Evolutionary conservation across 2,329 filamentous ascomycete genomes (phyloP), one percentile per base, ranked within the genome.

Genomic region (Cladosporium colombiae): DNA sequence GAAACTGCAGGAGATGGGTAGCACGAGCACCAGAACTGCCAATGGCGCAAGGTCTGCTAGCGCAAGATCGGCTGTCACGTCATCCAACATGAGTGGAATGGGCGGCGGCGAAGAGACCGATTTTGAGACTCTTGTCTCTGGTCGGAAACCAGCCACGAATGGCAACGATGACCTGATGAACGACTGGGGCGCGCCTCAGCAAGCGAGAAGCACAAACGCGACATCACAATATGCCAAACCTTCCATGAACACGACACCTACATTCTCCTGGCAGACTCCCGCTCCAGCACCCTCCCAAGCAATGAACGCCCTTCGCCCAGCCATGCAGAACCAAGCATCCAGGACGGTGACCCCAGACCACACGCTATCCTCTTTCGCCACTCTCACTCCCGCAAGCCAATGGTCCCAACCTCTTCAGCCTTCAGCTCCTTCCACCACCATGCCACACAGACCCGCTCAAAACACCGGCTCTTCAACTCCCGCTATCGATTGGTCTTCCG

Each of bases 71-170:
- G 87, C 87, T n/a, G 85, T 73, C 6, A 70, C 74, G 21, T 67
- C 68, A 29, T 68, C 84, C n/a, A 88, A 86, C 4, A 59, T 37
- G 11, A 27, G 37, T 14, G 88, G 88, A 29, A 70, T 81, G 50
- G 85, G 81, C 2, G 84, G 78, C n/a, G 81, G 81, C n/a, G 83
- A 81, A 14, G 84, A 90, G 58, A 86, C 90, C 66, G 92, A 96
- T 74, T 99, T 98, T 74, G 93, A 97, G 76, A 87, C 87, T 1
- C 86, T 99, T 2, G 93, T 99, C 61, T 92, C 96, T 73, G 94
- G 94, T 10, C 87, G 86, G 65, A 81, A 83, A n/a, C 71, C 72
- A 44, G 56, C 78, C 74, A 31, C 78, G 74, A 65, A 72, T 57
- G 70, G 72, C 18, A 74, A 73, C 58, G 18, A 16, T 35, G 78